These are phyloP conservation scores for Botryotinia narcissicola DNA, from an alignment of 2,329 filamentous ascomycete genomes.

Conservation along the genomic window DNA sequence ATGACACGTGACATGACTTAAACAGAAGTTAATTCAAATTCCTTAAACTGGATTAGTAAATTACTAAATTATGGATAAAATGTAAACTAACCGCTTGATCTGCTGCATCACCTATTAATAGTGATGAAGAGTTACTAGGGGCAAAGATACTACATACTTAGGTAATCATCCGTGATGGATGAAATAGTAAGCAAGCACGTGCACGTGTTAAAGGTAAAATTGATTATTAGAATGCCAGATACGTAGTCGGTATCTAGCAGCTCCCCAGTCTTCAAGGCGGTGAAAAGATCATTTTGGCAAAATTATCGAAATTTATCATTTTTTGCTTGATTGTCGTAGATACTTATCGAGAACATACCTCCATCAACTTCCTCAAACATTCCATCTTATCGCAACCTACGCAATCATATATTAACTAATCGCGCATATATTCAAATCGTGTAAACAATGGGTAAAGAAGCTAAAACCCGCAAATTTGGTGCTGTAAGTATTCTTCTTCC, in stretches of 20 bases:
- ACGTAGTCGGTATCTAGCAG: neutral
- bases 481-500: slow-evolving; percentile 44
- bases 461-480: slow-evolving; percentile 90
- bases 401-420: neutral
- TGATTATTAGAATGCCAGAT: neutral
- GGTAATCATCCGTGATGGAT: neutral
- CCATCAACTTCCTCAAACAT: neutral
- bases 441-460: slow-evolving; percentile 75
- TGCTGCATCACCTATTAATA: neutral
- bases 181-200: neutral
- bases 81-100: neutral
- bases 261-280: neutral
- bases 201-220: neutral
- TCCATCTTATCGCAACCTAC: neutral
- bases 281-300: neutral
- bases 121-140: slow-evolving; percentile 5
- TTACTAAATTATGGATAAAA: neutral
- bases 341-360: slow-evolving; percentile 5
- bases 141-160: neutral
- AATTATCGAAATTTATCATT: slow-evolving; percentile 21
- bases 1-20: neutral
- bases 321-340: slow-evolving; percentile 1
- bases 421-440: neutral
- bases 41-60: neutral
- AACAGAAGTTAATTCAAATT: neutral